These are phyloP conservation scores for Colletotrichum horii DNA, from an alignment of 2,329 filamentous ascomycete genomes.

Conservation along the genomic window DNA sequence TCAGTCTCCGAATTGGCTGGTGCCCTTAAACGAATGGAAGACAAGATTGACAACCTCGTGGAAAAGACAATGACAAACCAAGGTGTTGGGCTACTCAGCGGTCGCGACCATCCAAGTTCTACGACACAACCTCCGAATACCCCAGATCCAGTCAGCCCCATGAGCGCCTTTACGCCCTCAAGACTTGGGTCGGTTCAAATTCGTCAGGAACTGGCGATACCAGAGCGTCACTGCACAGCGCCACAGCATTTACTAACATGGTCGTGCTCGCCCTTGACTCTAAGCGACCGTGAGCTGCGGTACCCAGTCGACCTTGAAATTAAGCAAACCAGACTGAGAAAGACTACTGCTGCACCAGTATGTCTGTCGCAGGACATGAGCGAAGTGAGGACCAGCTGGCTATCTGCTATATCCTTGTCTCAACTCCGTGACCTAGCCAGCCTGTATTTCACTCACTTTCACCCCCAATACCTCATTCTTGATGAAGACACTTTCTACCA, in stretches of 20 bases:
- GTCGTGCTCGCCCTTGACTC: not conserved
- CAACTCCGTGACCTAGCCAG: not conserved
- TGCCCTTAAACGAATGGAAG: not conserved
- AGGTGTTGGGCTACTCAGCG: not conserved
- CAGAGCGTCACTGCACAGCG: not conserved
- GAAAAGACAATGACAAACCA: not conserved
- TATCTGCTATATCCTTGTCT: not conserved
- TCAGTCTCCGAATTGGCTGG: not conserved
- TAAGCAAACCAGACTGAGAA: not conserved
- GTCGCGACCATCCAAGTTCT: not conserved
- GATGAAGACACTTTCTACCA: not conserved
- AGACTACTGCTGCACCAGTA: not conserved
- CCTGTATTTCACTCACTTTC: not conserved
- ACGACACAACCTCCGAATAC: not conserved
- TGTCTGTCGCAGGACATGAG: not conserved
- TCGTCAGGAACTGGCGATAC: not conserved
- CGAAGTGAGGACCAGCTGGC: not conserved
- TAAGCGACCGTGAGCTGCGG: not conserved
- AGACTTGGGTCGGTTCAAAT: not conserved
- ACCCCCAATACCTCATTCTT: not conserved
- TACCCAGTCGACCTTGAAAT: not conserved
- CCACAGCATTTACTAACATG: not conserved
- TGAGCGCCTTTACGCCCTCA: not conserved
- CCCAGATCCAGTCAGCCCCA: not conserved
- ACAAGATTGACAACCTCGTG: not conserved